phyloP scores from a whole-genome alignment of 306 rosid species.

The Notholithocarpus densiflorus region DNA sequence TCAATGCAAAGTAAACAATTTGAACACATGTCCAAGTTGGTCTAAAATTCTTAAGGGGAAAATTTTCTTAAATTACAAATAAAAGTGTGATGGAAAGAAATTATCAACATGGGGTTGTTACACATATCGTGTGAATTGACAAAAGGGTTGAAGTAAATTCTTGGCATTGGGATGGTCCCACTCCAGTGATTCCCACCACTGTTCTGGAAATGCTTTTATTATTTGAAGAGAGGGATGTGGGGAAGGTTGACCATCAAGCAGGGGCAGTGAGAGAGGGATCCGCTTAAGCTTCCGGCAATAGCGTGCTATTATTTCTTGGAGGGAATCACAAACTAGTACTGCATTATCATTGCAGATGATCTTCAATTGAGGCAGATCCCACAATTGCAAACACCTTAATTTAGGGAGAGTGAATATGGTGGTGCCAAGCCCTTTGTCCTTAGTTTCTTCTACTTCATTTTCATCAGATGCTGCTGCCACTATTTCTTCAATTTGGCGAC shows the following conservation, averaged over 20 bases:
- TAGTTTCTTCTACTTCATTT: not conserved
- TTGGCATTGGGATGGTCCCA: constrained; percentile 16
- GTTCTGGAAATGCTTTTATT: constrained; percentile 13
- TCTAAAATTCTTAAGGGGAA: too few relatives aligned
- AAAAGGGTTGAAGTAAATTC: constrained; percentile 7
- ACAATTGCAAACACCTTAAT: not conserved
- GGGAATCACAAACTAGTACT: constrained; percentile 1
- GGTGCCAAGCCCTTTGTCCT: not conserved
- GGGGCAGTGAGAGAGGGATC: constrained; percentile 2
- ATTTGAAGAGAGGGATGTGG: constrained; percentile 22
- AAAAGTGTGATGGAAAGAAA: not conserved
- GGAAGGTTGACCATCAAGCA: not conserved
- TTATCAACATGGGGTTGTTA: not conserved
- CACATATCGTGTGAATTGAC: constrained; percentile 13
- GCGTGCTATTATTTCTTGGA: not conserved
- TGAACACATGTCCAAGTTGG: too few relatives aligned
- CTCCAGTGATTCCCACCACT: constrained; percentile 20
- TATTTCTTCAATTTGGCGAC: not conserved
- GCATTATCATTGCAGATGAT: not conserved
- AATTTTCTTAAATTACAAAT: not conserved
- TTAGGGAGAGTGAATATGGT: not conserved
- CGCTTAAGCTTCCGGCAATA: constrained; percentile 7
- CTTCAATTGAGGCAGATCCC: not conserved
- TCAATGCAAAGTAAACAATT: too few relatives aligned
- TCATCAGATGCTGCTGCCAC: not conserved